These are phyloP conservation scores for Melampsora medusae DNA, from an alignment of 1,284 basidiomycete genomes.

Conservation along the genomic window DNA sequence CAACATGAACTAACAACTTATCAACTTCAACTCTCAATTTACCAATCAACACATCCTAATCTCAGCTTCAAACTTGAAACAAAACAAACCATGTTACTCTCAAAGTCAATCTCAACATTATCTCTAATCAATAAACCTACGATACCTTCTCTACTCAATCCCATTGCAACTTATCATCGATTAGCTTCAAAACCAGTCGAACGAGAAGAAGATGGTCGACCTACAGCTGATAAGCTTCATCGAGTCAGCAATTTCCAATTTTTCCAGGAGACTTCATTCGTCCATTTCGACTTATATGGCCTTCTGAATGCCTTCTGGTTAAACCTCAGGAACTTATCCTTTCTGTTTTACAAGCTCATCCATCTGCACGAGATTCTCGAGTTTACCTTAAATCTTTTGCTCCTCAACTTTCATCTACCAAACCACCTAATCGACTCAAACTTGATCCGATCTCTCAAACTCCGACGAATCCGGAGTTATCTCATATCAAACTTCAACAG, in stretches of 20 bases:
- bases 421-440: conserved; percentile 47
- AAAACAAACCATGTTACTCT: too few species aligned
- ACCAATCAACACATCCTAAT: too few species aligned
- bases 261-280: too few species aligned
- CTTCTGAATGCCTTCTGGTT: neutral
- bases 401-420: conserved; percentile 55
- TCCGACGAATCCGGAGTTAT: conserved; percentile 47
- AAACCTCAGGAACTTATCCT: conserved; percentile 88
- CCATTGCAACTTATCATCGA: neutral
- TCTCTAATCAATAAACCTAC: too few species aligned
- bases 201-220: neutral
- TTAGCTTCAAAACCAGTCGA: neutral
- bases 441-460: conserved; percentile 48
- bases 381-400: conserved; percentile 83
- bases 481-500: conserved; percentile 25
- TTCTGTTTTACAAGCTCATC: conserved; percentile 87
- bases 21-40: too few species aligned
- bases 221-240: conserved; percentile 4
- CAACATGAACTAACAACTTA: too few species aligned
- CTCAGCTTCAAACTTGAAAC: too few species aligned
- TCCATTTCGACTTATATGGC: neutral
- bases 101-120: too few species aligned
- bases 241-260: neutral
- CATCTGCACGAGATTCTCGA: conserved; percentile 83
- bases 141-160: too few species aligned